phyloP scores from a whole-genome alignment of 2,329 filamentous ascomycete species.

The Lanzia echinophila region DNA sequence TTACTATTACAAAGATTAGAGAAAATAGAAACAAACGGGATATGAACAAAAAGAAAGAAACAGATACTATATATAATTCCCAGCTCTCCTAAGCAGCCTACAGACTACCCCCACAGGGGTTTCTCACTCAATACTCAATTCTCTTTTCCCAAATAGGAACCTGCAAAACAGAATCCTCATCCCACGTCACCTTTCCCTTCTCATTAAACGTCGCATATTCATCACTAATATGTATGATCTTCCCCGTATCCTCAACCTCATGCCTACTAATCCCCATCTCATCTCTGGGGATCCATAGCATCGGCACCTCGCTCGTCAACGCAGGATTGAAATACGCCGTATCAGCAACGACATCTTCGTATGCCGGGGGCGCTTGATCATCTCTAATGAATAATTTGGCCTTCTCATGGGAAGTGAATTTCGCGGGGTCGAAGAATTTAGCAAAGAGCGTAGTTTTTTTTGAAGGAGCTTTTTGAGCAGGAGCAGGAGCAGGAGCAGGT shows the following conservation, averaged over 20 bases:
- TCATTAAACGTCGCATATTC: constrained; percentile 64
- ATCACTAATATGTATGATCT: constrained; percentile 72
- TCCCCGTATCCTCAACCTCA: constrained; percentile 64
- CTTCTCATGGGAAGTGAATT: constrained; percentile 63
- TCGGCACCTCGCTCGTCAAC: constrained; percentile 51
- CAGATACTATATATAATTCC: neutral
- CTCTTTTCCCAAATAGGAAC: constrained; percentile 25
- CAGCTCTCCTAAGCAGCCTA: too few relatives aligned
- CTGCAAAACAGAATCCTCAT: constrained; percentile 33
- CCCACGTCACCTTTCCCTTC: constrained; percentile 58
- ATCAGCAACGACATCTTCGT: too few relatives aligned
- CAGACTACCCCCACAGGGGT: too few relatives aligned
- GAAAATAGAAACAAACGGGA: neutral
- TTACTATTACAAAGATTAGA: neutral
- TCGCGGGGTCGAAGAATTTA: constrained; percentile 68
- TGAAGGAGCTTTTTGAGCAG: too few relatives aligned
- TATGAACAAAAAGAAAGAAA: neutral
- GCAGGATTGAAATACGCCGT: constrained; percentile 70
- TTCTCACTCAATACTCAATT: constrained; percentile 20
- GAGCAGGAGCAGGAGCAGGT: constrained; percentile 32
- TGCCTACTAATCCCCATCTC: constrained; percentile 66
- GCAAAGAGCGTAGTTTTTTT: constrained; percentile 49
- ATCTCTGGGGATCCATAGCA: constrained; percentile 78
- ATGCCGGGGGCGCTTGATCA: constrained; percentile 41
- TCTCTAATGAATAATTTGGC: constrained; percentile 42